Conservation (phyloP, 495 filamentous ascomycete genomes). For the Aspergillus sclerotioniger region DNA sequence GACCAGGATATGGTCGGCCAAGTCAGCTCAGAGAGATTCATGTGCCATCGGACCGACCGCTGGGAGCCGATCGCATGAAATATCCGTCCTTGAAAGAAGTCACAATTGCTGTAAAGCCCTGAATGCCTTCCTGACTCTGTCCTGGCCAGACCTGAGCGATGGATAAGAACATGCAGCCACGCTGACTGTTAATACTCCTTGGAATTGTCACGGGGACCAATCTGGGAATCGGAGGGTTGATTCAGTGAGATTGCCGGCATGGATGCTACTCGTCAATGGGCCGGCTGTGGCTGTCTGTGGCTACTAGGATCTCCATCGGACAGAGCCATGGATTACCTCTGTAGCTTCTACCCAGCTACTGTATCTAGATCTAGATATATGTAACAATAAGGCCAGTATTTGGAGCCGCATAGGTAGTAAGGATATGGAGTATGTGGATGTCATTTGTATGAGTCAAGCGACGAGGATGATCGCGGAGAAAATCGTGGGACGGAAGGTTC, state of each 20-base stretch:
- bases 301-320: background rate
- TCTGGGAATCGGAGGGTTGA: background rate
- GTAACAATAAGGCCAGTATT: too few species aligned
- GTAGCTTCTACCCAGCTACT: background rate
- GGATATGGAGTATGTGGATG: background rate
- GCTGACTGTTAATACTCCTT: background rate
- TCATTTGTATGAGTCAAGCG: constrained; percentile 1
- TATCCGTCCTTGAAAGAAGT: too few species aligned
- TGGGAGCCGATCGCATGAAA: too few species aligned
- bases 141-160: too few species aligned
- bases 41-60: too few species aligned
- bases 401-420: too few species aligned
- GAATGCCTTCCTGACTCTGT: too few species aligned
- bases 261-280: background rate
- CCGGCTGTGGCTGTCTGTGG: background rate
- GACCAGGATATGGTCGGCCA: too few species aligned
- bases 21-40: too few species aligned
- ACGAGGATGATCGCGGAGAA: background rate
- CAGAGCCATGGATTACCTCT: background rate
- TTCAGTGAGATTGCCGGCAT: background rate
- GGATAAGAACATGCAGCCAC: background rate
- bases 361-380: constrained; percentile 7
- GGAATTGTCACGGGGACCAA: background rate
- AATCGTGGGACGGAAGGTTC: constrained; percentile 19
- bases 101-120: too few species aligned